Conservation (phyloP, 2,329 filamentous ascomycete species). For the Penicillium freii region DNA sequence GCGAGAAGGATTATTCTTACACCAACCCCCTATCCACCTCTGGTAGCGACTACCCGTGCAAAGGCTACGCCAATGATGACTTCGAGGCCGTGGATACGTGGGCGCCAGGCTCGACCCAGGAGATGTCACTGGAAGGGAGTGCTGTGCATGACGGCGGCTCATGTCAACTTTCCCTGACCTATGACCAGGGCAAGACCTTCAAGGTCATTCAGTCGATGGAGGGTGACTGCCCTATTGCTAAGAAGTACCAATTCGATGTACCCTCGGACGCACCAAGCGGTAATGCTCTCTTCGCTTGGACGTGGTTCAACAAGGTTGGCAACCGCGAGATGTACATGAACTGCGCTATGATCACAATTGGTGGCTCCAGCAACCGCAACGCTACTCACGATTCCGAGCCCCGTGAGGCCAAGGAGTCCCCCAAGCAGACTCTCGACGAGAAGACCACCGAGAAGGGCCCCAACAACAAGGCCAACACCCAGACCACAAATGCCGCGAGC, state of each 20-base stretch:
- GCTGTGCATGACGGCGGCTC: slow-evolving; percentile 68
- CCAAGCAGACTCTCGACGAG: slow-evolving; percentile 2
- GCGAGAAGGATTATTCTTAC: slow-evolving; percentile 67
- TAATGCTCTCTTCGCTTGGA: slow-evolving; percentile 69
- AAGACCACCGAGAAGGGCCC: slow-evolving; percentile 1
- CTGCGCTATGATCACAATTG: slow-evolving; percentile 68
- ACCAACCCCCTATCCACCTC: slow-evolving; percentile 60
- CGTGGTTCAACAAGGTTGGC: slow-evolving; percentile 72
- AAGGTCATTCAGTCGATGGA: slow-evolving; percentile 65
- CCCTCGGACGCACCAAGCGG: slow-evolving; percentile 61
- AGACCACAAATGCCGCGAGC: slow-evolving; percentile 12
- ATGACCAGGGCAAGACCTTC: slow-evolving; percentile 68
- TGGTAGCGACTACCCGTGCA: slow-evolving; percentile 73
- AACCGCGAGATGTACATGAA: slow-evolving; percentile 89
- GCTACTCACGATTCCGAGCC: neutral
- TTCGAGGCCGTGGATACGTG: slow-evolving; percentile 61
- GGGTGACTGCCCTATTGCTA: slow-evolving; percentile 54
- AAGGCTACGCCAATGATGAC: slow-evolving; percentile 58
- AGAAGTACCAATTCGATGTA: slow-evolving; percentile 64
- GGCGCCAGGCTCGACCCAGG: slow-evolving; percentile 60
- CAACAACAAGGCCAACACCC: slow-evolving; percentile 10
- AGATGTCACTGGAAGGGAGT: slow-evolving; percentile 62
- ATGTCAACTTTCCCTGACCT: slow-evolving; percentile 73
- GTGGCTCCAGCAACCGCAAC: slow-evolving; percentile 19
- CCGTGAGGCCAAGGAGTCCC: neutral